Conservation (phyloP, 164 flowering plant species). For the Chimonanthus salicifolius region DNA sequence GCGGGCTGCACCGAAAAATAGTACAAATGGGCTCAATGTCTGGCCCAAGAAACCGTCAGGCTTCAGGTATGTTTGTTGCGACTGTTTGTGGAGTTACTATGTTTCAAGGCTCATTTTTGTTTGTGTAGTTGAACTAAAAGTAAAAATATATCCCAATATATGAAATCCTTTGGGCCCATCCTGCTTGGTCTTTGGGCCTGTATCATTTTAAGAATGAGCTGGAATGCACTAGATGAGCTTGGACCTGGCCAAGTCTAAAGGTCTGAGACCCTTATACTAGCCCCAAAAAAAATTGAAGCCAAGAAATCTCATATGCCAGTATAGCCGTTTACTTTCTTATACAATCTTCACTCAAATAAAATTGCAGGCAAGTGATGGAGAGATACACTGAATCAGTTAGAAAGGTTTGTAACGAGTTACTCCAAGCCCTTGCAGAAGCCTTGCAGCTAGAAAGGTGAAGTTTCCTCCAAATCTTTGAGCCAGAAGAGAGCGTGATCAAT, state of each 20-base stretch:
- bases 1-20: not conserved
- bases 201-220: too few relatives aligned
- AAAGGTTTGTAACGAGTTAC: not conserved
- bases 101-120: not conserved
- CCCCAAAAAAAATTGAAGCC: not conserved
- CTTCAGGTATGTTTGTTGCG: not conserved
- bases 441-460: not conserved
- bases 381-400: not conserved
- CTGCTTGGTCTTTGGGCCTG: not conserved
- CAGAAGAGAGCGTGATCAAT: not conserved
- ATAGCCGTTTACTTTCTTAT: not conserved
- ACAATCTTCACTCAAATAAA: not conserved
- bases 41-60: not conserved
- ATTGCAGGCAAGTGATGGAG: not conserved
- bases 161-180: too few relatives aligned
- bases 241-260: not conserved
- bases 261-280: not conserved
- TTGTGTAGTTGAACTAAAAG: not conserved
- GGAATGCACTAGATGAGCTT: not conserved
- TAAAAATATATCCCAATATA: not conserved
- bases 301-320: not conserved
- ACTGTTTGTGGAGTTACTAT: not conserved
- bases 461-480: not conserved
- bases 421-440: not conserved
- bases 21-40: not conserved